phyloP scores from a whole-genome alignment of 495 filamentous ascomycete species.

The Penicillium bovifimosum region DNA sequence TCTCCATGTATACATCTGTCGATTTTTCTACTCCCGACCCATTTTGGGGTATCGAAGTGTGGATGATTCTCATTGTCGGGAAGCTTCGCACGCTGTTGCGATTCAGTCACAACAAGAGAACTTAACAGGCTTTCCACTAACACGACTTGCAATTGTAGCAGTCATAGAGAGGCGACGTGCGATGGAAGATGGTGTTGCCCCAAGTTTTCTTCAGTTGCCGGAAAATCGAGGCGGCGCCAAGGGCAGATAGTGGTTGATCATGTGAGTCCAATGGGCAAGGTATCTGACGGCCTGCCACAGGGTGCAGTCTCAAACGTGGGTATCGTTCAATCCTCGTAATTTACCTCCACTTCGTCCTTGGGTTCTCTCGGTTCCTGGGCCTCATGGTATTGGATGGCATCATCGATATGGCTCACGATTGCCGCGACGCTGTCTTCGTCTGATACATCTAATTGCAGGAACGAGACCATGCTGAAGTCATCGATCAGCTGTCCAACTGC shows the following conservation, averaged over 20 bases:
- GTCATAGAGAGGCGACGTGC: not conserved
- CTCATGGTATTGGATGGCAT: constrained; percentile 92
- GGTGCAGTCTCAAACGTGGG: not conserved
- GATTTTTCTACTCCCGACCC: not conserved
- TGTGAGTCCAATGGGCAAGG: not conserved
- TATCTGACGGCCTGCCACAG: not conserved
- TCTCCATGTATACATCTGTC: not conserved
- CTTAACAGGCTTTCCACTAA: not conserved
- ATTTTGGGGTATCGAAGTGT: not conserved
- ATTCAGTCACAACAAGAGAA: not conserved
- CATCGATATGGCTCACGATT: constrained; percentile 95
- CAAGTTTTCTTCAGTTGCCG: not conserved
- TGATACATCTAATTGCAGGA: constrained; percentile 80
- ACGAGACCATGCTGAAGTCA: constrained; percentile 96
- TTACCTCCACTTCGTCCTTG: constrained; percentile 67
- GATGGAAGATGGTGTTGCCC: not conserved
- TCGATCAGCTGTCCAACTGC: constrained; percentile 89
- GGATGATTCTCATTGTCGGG: not conserved
- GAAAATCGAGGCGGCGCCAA: not conserved
- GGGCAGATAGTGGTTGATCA: not conserved
- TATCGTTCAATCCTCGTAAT: constrained; percentile 47
- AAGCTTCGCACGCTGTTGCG: not conserved
- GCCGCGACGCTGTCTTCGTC: constrained; percentile 89
- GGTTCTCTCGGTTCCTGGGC: constrained; percentile 91
- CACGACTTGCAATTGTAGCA: not conserved